Percentiles rank a stretch among this genome's conserved stretches.
These are phyloP conservation scores for Fagus crenata DNA, from an alignment of 306 rosid species.

Conservation along the genomic window DNA sequence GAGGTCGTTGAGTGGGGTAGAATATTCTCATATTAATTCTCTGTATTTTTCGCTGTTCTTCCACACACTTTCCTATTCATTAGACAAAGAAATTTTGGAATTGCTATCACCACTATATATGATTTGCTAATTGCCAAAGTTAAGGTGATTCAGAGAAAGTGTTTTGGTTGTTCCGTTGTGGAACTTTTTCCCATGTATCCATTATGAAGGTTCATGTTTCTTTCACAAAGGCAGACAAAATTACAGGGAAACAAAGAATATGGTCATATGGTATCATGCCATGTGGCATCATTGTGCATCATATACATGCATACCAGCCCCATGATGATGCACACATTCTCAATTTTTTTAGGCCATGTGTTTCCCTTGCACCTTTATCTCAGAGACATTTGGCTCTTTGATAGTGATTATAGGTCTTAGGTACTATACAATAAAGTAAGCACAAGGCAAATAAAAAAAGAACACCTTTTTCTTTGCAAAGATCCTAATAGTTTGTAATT, in stretches of 20 bases:
- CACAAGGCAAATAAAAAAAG: background rate
- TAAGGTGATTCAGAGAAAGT: slow-evolving; percentile 12
- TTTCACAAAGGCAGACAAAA: slow-evolving; percentile 39
- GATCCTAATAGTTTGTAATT: no score
- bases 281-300: slow-evolving; percentile 24
- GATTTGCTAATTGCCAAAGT: slow-evolving; percentile 3
- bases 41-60: background rate
- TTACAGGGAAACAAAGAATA: slow-evolving; percentile 17
- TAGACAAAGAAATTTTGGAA: background rate
- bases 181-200: slow-evolving; percentile 19
- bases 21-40: slow-evolving; percentile 17
- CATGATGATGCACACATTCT: slow-evolving; percentile 40
- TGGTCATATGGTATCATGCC: slow-evolving; percentile 16
- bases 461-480: no score
- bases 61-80: slow-evolving; percentile 6
- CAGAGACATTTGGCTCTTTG: background rate
- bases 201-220: slow-evolving; percentile 41
- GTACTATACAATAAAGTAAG: background rate
- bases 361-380: background rate
- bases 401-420: background rate
- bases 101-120: background rate
- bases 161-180: background rate
- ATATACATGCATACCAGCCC: slow-evolving; percentile 32
- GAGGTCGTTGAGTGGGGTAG: background rate
- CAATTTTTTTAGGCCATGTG: slow-evolving; percentile 1